Percentiles rank a stretch among this genome's conserved stretches.
Conservation (phyloP, 805 yeast species). For the Starmerella sp. region DNA sequence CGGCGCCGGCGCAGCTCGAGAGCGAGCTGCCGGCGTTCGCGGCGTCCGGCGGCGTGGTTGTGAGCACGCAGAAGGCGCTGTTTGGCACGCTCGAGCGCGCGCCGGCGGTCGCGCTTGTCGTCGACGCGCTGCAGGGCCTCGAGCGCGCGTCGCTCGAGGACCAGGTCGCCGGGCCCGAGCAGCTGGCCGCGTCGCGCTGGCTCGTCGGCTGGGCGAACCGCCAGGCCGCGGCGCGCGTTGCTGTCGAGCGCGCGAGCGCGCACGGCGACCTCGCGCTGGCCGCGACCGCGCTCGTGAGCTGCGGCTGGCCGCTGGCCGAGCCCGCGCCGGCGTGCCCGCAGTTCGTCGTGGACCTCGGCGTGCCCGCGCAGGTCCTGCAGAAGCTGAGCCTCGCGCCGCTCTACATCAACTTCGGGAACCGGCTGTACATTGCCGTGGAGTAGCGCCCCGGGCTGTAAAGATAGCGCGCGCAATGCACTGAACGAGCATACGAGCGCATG, state of each 20-base stretch:
- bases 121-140: slow-evolving; percentile 2
- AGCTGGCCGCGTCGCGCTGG: slow-evolving; percentile 4
- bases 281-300: slow-evolving; percentile 1
- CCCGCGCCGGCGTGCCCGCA: background rate
- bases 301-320: slow-evolving; percentile 1
- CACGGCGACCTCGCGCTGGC: slow-evolving; percentile 1
- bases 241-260: background rate
- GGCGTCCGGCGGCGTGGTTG: background rate
- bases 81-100: background rate
- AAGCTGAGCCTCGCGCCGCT: background rate
- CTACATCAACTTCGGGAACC: background rate
- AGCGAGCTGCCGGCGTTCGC: background rate
- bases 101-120: background rate
- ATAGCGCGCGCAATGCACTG: background rate
- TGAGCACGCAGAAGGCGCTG: background rate
- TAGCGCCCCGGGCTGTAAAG: background rate
- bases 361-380: background rate
- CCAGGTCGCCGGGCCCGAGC: slow-evolving; percentile 3
- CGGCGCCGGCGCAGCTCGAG: background rate
- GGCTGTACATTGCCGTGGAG: background rate
- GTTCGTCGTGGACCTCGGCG: background rate
- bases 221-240: background rate
- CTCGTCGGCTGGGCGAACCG: slow-evolving; percentile 5
- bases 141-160: slow-evolving; percentile 2
- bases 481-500: too few relatives aligned